Evolutionary conservation across 202 grass and related monocot species (phyloP).

Genomic region (Hordeum pubiflorum): DNA sequence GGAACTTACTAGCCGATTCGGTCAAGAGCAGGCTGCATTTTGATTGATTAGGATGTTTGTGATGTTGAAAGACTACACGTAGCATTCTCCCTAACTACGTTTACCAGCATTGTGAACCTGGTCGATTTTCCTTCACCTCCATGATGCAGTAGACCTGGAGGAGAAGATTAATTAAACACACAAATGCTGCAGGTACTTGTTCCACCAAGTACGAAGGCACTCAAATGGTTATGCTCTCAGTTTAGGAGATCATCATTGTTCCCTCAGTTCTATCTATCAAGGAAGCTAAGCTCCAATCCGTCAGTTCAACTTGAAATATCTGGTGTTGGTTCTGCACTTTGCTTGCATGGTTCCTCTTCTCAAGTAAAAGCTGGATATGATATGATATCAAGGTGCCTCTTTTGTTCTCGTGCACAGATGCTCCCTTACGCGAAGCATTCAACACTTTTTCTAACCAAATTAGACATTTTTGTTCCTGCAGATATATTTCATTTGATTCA

Average conservation of each 20-base stretch:
- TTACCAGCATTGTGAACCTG: background rate
- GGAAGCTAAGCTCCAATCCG: conserved; percentile 4
- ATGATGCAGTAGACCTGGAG: background rate
- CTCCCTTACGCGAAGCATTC: background rate
- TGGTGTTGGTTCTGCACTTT: conserved; percentile 63
- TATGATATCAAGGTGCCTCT: conserved; percentile 57
- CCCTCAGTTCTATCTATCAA: conserved; percentile 80
- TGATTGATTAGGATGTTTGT: background rate
- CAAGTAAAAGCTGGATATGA: conserved; percentile 31
- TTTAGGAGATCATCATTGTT: conserved; percentile 45
- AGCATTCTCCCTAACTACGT: background rate
- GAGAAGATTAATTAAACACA: conserved; percentile 18
- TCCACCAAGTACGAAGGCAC: conserved; percentile 63
- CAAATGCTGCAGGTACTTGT: conserved; percentile 55
- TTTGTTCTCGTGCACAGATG: background rate
- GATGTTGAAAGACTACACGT: background rate
- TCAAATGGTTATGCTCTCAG: conserved; percentile 66
- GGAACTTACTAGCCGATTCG: background rate
- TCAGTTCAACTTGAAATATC: conserved; percentile 46
- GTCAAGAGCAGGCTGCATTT: background rate
- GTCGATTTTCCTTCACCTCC: background rate
- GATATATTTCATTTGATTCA: conserved; percentile 75
- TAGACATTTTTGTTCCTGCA: conserved; percentile 27
- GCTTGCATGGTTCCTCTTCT: conserved; percentile 49
- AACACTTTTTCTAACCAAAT: background rate